Base-by-base conservation (phyloP, 176 grass and related monocot genomes). In the Oryza nivara region DNA sequence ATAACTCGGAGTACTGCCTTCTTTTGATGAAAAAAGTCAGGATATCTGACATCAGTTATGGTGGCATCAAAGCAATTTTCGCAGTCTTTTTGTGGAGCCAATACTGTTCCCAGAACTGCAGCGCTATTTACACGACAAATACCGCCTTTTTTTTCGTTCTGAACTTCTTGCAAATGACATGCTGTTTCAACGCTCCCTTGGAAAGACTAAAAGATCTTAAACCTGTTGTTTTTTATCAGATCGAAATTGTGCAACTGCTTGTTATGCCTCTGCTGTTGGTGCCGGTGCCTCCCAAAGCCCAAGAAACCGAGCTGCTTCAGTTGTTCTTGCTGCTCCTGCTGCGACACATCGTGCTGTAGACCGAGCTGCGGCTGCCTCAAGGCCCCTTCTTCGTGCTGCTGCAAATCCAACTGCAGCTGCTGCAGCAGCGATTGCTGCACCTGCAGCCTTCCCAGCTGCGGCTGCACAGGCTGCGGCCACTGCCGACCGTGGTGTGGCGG, bases 211-310 rank as follows among this genome's bases (percentile, higher is more conserved):
- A 52, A 35, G 6, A 11, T 10, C 28, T 28, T 15, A 22, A 72
- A 44, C 19, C 30, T 52, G 7, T 25, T 8, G 47, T 38, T 34
- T 80, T 80, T 16, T 61, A 49, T 61, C 81, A 99, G 96, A 80
- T 88, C 91, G 73, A 92, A 89, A 70, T 4, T 92, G 48, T 87
- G 87, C 72, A 78, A 77, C 20, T 88, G 89, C 15, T 43, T 88
- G 7, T 84, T 88, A 48, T 93, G 87, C 56, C 49, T 90, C 38
- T 96, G 93, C 86, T 99, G 93, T 83, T 79, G 65, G 22, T 86
- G 92, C 66, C 80, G 54, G 23, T 89, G 82, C 87, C 26, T 83
- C 32, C 63, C 80, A n/a, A 44, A 79, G 25, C 85, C 82, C 35
- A 69, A 69, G 44, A 77, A 23, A 48, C 82, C 85, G 15, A 82